A percentile compares a stretch with the other conserved stretches of the same genome.
phyloP scores from a whole-genome alignment of 2,329 filamentous ascomycete species.

The Rasamsonia emersonii region DNA sequence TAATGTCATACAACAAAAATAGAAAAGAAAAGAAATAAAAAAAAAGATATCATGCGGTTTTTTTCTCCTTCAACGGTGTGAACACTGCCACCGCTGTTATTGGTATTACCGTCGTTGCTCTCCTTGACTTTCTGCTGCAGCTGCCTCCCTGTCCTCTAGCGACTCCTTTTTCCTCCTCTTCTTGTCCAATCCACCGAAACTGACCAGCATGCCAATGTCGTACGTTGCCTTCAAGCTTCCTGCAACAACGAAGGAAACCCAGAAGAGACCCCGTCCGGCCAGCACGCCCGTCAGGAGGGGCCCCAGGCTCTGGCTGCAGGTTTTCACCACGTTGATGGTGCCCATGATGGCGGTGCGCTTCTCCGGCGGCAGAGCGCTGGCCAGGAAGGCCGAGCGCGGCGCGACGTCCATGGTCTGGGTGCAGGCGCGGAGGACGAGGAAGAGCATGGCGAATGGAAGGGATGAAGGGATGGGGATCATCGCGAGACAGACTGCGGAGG shows the following conservation, averaged over 20 bases:
- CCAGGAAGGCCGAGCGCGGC: conserved; percentile 60
- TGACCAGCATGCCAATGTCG: conserved; percentile 49
- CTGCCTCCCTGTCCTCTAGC: background rate
- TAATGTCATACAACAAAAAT: too few relatives aligned
- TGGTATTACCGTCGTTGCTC: too few relatives aligned
- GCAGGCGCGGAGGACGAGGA: conserved; percentile 55
- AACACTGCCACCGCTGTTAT: too few relatives aligned
- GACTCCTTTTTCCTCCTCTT: conserved; percentile 3
- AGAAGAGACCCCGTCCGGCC: conserved; percentile 48
- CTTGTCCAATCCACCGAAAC: conserved; percentile 33
- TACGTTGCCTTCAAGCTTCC: conserved; percentile 55
- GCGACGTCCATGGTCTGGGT: conserved; percentile 62
- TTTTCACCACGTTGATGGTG: conserved; percentile 61
- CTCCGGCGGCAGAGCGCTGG: conserved; percentile 53
- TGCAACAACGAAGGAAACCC: conserved; percentile 55
- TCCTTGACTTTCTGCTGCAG: too few relatives aligned
- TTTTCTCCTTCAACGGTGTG: too few relatives aligned
- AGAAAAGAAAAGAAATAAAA: too few relatives aligned
- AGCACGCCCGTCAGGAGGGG: conserved; percentile 58
- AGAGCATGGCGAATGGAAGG: conserved; percentile 46
- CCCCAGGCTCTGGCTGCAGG: conserved; percentile 52
- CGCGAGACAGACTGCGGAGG: conserved; percentile 56
- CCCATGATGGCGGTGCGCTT: conserved; percentile 68
- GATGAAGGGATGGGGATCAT: conserved; percentile 52
- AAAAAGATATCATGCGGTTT: too few relatives aligned